phyloP scores from a whole-genome alignment of 2,329 filamentous ascomycete genomes.

The Aspergillus luchuensis region DNA sequence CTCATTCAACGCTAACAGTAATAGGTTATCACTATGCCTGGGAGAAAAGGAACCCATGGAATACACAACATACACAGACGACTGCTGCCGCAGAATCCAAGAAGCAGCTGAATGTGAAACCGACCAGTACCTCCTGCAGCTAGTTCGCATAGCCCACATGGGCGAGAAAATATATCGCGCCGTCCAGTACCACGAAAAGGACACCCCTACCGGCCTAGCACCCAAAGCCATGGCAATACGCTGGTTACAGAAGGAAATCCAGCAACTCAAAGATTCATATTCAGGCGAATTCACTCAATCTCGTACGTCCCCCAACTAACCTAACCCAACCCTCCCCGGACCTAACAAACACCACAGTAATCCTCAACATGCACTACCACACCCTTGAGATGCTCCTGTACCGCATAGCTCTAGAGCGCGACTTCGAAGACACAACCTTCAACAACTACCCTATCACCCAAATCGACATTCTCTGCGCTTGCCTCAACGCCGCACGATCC shows the following conservation, averaged over 20 bases:
- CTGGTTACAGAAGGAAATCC: constrained; percentile 50
- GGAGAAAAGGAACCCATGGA: constrained; percentile 51
- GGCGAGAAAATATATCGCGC: constrained; percentile 52
- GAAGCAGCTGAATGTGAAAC: constrained; percentile 49
- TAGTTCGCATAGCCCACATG: constrained; percentile 55
- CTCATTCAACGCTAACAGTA: not conserved
- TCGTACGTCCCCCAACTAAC: constrained; percentile 2
- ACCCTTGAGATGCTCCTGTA: constrained; percentile 30
- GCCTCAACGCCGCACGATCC: constrained; percentile 49
- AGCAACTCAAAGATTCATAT: constrained; percentile 21
- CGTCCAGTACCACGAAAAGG: constrained; percentile 21
- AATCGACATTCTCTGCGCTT: constrained; percentile 53
- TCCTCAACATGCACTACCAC: constrained; percentile 29
- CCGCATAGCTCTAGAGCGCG: constrained; percentile 27
- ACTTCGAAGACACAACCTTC: constrained; percentile 45
- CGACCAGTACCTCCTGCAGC: constrained; percentile 50
- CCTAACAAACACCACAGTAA: constrained; percentile 19
- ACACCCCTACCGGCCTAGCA: constrained; percentile 18
- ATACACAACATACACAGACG: constrained; percentile 57
- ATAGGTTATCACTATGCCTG: constrained; percentile 34
- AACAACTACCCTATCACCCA: constrained; percentile 21
- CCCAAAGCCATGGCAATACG: constrained; percentile 37
- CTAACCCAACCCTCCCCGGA: not conserved
- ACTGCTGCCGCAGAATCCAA: constrained; percentile 53
- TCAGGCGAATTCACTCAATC: constrained; percentile 10